phyloP scores from a whole-genome alignment of 805 yeast genomes.

The Barnettozyma californica region DNA sequence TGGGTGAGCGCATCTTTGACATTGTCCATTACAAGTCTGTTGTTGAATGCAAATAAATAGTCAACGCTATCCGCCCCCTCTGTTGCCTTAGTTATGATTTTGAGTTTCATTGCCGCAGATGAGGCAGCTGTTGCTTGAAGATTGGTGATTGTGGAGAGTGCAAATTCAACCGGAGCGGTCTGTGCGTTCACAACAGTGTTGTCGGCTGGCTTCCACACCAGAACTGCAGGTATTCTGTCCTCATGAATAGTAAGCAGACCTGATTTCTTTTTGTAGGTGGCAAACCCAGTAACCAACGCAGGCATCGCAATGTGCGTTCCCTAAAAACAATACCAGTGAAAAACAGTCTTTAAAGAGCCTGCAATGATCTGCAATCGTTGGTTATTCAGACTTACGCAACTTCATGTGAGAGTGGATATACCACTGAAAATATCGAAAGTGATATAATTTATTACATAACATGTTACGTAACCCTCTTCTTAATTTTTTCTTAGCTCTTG shows the following conservation, averaged over 20 bases:
- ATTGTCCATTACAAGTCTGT: constrained; percentile 69
- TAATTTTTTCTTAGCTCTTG: no score
- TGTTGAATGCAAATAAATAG: constrained; percentile 57
- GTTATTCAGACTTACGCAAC: not conserved
- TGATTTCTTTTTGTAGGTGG: constrained; percentile 46
- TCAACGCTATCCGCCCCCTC: constrained; percentile 27
- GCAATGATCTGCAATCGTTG: not conserved
- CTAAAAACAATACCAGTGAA: not conserved
- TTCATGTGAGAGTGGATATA: not conserved
- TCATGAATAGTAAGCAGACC: constrained; percentile 55
- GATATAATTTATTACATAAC: no score
- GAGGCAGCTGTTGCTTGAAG: constrained; percentile 68
- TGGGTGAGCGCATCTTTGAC: constrained; percentile 64
- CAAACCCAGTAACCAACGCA: constrained; percentile 46
- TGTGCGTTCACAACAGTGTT: constrained; percentile 24
- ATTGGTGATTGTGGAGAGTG: constrained; percentile 38
- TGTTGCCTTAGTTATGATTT: constrained; percentile 41
- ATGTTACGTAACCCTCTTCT: not conserved
- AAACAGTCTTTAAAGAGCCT: no score
- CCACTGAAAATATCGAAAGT: no score
- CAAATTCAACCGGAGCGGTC: constrained; percentile 28
- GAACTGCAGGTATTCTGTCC: constrained; percentile 48
- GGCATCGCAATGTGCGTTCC: not conserved
- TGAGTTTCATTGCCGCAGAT: constrained; percentile 61
- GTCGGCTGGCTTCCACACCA: constrained; percentile 58